phyloP scores from a whole-genome alignment of 345 rosid genomes.

The Psidium guajava region DNA sequence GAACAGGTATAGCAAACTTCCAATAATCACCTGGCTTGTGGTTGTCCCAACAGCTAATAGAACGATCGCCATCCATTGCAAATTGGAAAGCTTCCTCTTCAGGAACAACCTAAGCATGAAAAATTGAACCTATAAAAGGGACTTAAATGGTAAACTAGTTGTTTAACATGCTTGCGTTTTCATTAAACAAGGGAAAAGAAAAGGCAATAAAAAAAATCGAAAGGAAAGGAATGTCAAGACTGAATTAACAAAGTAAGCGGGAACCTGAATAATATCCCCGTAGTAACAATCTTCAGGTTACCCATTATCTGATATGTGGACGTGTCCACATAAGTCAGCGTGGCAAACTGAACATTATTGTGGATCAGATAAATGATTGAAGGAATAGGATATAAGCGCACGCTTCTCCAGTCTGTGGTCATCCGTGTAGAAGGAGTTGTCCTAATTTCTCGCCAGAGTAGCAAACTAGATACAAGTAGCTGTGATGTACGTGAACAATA shows the following conservation, averaged over 20 bases:
- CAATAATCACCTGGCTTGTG: conserved; percentile 63
- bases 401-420: conserved; percentile 82
- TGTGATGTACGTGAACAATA: conserved; percentile 7
- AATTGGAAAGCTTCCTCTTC: conserved; percentile 52
- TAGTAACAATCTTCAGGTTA: conserved; percentile 91
- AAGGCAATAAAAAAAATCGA: neutral
- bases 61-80: conserved; percentile 85
- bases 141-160: neutral
- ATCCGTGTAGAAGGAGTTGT: conserved; percentile 43
- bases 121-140: neutral
- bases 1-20: neutral
- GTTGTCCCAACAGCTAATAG: conserved; percentile 86
- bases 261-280: conserved; percentile 84
- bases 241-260: neutral
- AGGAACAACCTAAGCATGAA: conserved; percentile 41
- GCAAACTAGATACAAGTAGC: conserved; percentile 73
- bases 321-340: conserved; percentile 77
- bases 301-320: conserved; percentile 99
- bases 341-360: conserved; percentile 93
- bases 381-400: conserved; percentile 76
- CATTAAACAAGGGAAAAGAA: neutral
- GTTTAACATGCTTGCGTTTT: neutral
- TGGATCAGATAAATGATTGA: conserved; percentile 81
- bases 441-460: conserved; percentile 63
- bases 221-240: neutral